These are phyloP conservation scores for Turnera subulata DNA, from an alignment of 345 rosid genomes.

Conservation along the genomic window DNA sequence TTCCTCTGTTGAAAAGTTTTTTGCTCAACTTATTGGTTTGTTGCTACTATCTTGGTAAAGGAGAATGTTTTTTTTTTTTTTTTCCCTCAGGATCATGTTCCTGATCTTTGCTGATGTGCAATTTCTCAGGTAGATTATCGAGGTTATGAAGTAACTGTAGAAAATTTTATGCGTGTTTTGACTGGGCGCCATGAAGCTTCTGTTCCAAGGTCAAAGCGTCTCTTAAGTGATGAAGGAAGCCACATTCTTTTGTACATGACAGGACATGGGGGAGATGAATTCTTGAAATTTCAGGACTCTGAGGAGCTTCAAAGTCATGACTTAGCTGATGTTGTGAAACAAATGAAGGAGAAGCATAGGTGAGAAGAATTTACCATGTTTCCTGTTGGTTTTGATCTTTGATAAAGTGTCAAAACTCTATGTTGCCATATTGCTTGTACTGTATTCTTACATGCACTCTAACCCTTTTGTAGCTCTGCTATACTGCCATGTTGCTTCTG, in stretches of 20 bases:
- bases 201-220: constrained; percentile 99
- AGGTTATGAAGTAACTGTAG: constrained; percentile 95
- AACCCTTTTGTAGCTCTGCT: too few relatives aligned
- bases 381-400: too few relatives aligned
- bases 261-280: constrained; percentile 98
- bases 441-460: too few relatives aligned
- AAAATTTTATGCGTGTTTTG: constrained; percentile 83
- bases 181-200: constrained; percentile 88
- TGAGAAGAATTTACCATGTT: constrained; percentile 23
- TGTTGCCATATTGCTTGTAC: too few relatives aligned
- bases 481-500: too few relatives aligned
- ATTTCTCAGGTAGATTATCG: constrained; percentile 88
- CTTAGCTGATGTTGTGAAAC: constrained; percentile 98
- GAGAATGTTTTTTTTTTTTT: too few relatives aligned
- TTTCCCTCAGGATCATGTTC: constrained; percentile 1
- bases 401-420: too few relatives aligned
- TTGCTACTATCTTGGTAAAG: background rate
- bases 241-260: constrained; percentile 98
- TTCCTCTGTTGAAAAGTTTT: background rate
- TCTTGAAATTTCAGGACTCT: constrained; percentile 92
- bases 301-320: constrained; percentile 99
- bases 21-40: background rate
- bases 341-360: constrained; percentile 98
- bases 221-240: constrained; percentile 97
- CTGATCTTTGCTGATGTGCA: background rate